phyloP scores from a whole-genome alignment of 345 rosid species.

The Eucalyptus cloeziana region DNA sequence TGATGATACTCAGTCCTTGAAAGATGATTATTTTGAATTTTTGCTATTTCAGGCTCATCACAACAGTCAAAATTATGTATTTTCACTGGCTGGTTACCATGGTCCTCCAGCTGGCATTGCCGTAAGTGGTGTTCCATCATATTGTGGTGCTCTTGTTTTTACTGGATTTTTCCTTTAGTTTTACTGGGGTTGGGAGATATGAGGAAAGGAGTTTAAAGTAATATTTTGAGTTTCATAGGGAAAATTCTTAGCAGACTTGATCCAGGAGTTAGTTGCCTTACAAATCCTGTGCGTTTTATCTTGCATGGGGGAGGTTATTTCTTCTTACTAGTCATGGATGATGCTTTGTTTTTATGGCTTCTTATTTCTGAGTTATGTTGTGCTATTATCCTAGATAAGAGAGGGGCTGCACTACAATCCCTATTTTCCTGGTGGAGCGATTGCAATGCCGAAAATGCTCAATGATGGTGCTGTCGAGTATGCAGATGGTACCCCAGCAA shows the following conservation, averaged over 20 bases:
- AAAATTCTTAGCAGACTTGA: background rate
- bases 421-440: constrained; percentile 97
- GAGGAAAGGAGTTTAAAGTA: background rate
- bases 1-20: background rate
- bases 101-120: constrained; percentile 98
- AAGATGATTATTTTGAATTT: background rate
- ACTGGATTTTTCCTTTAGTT: background rate
- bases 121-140: constrained; percentile 8
- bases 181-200: background rate
- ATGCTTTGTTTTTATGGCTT: background rate
- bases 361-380: background rate
- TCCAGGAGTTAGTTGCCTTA: background rate
- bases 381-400: constrained; percentile 43
- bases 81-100: constrained; percentile 80
- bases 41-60: constrained; percentile 74
- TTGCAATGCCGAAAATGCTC: constrained; percentile 99
- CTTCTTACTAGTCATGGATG: background rate
- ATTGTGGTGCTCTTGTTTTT: background rate
- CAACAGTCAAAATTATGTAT: constrained; percentile 94
- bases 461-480: constrained; percentile 91
- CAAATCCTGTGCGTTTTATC: background rate
- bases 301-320: background rate
- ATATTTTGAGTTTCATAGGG: background rate
- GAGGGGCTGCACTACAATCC: constrained; percentile 95
- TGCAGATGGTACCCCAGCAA: constrained; percentile 92